phyloP scores from a whole-genome alignment of 208 protist species.

The Leishmania tropica region DNA sequence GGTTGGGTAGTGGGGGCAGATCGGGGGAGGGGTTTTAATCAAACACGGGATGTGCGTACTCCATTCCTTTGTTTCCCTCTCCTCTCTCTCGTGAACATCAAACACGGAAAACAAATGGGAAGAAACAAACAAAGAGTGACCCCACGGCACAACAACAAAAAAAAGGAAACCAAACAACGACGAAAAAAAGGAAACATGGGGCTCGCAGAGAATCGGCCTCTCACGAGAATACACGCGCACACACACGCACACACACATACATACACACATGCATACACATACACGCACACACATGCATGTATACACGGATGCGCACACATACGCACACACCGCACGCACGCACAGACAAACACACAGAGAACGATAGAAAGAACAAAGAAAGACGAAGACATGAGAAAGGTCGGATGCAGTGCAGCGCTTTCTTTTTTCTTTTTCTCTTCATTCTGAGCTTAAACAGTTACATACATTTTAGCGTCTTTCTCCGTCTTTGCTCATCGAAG shows the following conservation, averaged over 20 bases:
- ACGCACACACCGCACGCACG: neutral
- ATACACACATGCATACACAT: neutral
- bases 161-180: neutral
- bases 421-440: neutral
- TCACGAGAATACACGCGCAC: neutral
- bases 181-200: too few species aligned
- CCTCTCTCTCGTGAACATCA: neutral
- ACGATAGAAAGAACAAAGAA: neutral
- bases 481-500: neutral
- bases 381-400: neutral
- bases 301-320: neutral
- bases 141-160: neutral
- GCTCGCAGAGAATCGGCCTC: neutral
- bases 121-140: neutral
- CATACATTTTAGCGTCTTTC: neutral
- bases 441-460: neutral
- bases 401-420: neutral
- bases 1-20: too few species aligned
- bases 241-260: neutral
- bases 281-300: neutral
- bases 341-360: neutral
- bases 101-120: neutral
- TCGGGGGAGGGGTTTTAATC: neutral
- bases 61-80: neutral
- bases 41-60: neutral